A percentile compares a stretch with the other conserved stretches of the same genome.
Conservation (phyloP, 2,329 filamentous ascomycete species). For the Sclerotinia borealis region DNA sequence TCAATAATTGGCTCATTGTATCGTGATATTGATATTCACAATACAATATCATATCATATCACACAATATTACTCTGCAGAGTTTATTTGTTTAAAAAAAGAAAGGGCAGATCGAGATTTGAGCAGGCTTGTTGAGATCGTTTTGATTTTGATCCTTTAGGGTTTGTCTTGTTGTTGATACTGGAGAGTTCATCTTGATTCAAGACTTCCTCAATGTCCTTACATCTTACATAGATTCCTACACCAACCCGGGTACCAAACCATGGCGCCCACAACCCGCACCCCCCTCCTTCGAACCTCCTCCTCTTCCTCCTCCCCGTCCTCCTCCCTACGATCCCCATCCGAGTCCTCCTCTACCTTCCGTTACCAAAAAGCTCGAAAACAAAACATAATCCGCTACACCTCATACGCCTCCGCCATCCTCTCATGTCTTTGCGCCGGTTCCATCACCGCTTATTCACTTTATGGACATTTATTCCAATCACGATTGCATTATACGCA, state of each 20-base stretch:
- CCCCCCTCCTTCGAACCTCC: slow-evolving; percentile 6
- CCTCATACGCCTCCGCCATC: slow-evolving; percentile 50
- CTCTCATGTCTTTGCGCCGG: slow-evolving; percentile 70
- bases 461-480: slow-evolving; percentile 89
- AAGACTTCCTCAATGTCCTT: neutral
- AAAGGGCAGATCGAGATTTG: too few species aligned
- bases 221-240: neutral
- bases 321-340: neutral
- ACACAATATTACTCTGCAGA: too few species aligned
- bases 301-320: slow-evolving; percentile 4
- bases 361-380: slow-evolving; percentile 12
- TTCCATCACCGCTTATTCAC: slow-evolving; percentile 86
- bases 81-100: neutral
- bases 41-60: neutral
- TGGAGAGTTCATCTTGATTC: neutral
- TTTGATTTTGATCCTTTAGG: neutral
- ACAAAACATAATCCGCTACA: slow-evolving; percentile 28
- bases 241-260: neutral
- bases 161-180: neutral
- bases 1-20: too few species aligned
- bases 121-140: too few species aligned
- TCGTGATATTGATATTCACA: too few species aligned
- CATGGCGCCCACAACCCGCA: slow-evolving; percentile 7
- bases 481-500: slow-evolving; percentile 82
- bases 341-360: neutral